Evolutionary conservation across 768 basidiomycete species (phyloP).

Genomic region (Russula virescens): DNA sequence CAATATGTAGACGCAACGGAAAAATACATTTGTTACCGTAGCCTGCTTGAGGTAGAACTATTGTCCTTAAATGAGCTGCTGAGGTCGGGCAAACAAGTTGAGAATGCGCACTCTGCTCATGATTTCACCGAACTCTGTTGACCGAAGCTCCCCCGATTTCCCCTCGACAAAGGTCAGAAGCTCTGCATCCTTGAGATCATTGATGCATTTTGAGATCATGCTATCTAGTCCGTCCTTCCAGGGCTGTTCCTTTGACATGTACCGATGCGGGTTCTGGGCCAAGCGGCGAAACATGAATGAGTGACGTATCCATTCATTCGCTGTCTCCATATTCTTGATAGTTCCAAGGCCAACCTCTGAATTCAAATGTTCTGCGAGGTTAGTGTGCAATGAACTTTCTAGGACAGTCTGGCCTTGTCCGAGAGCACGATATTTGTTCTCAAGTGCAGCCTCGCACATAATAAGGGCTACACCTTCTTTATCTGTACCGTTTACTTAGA

Average conservation of each 20-base stretch:
- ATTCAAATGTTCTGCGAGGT: constrained; percentile 87
- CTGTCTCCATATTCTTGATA: constrained; percentile 61
- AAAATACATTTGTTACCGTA: constrained; percentile 6
- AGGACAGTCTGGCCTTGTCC: constrained; percentile 68
- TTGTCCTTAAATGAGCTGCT: constrained; percentile 41
- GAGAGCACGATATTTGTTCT: constrained; percentile 64
- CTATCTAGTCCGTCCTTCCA: constrained; percentile 72
- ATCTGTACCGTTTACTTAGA: constrained; percentile 41
- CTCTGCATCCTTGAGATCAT: constrained; percentile 52
- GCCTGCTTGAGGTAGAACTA: constrained; percentile 7
- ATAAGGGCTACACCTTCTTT: constrained; percentile 80
- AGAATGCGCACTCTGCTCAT: constrained; percentile 68
- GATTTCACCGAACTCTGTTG: constrained; percentile 76
- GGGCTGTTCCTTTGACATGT: constrained; percentile 52
- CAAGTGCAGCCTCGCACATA: constrained; percentile 68
- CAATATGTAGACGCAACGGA: constrained; percentile 2
- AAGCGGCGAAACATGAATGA: constrained; percentile 88
- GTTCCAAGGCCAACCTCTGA: constrained; percentile 88
- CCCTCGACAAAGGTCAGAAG: constrained; percentile 46
- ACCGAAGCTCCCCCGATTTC: constrained; percentile 39
- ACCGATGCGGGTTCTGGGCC: constrained; percentile 74
- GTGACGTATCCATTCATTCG: constrained; percentile 75
- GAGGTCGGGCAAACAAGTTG: neutral
- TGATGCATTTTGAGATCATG: constrained; percentile 63
- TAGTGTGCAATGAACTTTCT: constrained; percentile 79